Percentiles rank a stretch among this genome's conserved stretches.
Evolutionary conservation across 805 yeast genomes (phyloP).

Genomic region (Nakazawaea ishiwadae): DNA sequence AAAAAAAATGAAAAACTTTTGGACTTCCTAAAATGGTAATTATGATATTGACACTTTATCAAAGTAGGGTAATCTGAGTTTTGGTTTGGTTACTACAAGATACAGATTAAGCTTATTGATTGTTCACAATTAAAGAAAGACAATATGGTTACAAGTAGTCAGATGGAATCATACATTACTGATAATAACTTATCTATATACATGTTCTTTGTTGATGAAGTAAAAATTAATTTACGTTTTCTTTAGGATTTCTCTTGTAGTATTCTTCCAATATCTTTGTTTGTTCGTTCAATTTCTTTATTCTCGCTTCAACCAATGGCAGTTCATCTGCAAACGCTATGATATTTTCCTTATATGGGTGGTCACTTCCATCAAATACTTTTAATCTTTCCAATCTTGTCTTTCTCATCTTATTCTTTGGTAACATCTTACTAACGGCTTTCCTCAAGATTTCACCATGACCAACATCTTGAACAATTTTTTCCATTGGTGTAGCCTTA

Average conservation of each 20-base stretch:
- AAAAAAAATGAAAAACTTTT: not conserved
- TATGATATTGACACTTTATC: too few relatives aligned
- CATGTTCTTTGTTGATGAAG: too few relatives aligned
- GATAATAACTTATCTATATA: too few relatives aligned
- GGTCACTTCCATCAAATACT: slow-evolving; percentile 81
- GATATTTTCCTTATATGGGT: slow-evolving; percentile 80
- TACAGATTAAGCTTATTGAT: too few relatives aligned
- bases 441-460: slow-evolving; percentile 77
- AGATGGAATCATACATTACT: too few relatives aligned
- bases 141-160: too few relatives aligned
- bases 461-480: slow-evolving; percentile 72
- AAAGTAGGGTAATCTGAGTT: too few relatives aligned
- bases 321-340: slow-evolving; percentile 83
- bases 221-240: not conserved
- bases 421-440: slow-evolving; percentile 96
- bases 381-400: slow-evolving; percentile 78
- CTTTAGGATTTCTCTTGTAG: slow-evolving; percentile 6
- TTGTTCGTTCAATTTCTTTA: slow-evolving; percentile 29
- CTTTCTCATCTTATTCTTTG: slow-evolving; percentile 81
- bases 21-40: too few relatives aligned
- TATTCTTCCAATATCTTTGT: slow-evolving; percentile 22
- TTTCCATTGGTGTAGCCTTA: slow-evolving; percentile 76
- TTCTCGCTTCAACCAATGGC: slow-evolving; percentile 40
- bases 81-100: too few relatives aligned
- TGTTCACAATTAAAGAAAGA: too few relatives aligned